These are phyloP conservation scores for Microthyrium microscopicum DNA, from an alignment of 2,329 filamentous ascomycete genomes.

Conservation along the genomic window DNA sequence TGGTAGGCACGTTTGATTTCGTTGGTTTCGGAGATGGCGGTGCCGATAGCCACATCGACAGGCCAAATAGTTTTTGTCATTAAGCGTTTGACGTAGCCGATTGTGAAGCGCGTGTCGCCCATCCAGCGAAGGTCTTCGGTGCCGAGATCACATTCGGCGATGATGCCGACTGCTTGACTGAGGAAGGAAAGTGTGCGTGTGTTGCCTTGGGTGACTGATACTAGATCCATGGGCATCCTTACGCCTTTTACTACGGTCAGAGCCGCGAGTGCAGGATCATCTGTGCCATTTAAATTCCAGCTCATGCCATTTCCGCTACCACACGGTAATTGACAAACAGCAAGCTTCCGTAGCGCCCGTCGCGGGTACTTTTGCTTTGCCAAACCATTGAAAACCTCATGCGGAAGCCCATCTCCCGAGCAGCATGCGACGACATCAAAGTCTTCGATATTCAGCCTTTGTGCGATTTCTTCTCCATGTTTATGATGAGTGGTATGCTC, in stretches of 20 bases:
- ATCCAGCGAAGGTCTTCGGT: slow-evolving; percentile 92
- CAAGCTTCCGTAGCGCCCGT: slow-evolving; percentile 56
- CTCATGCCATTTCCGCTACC: slow-evolving; percentile 91
- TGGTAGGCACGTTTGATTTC: slow-evolving; percentile 12
- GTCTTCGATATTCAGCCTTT: slow-evolving; percentile 57
- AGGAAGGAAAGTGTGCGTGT: slow-evolving; percentile 68
- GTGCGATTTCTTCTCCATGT: slow-evolving; percentile 62
- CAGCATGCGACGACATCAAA: slow-evolving; percentile 80
- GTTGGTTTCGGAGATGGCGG: slow-evolving; percentile 61
- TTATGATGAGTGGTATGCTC: slow-evolving; percentile 54
- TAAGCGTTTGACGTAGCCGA: slow-evolving; percentile 64
- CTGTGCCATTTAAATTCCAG: slow-evolving; percentile 72
- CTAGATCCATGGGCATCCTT: slow-evolving; percentile 67
- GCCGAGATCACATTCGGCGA: slow-evolving; percentile 77
- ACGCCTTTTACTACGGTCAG: slow-evolving; percentile 76
- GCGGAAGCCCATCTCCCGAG: slow-evolving; percentile 79
- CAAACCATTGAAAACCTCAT: slow-evolving; percentile 91
- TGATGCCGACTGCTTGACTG: slow-evolving; percentile 75
- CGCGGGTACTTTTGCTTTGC: slow-evolving; percentile 59
- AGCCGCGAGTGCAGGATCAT: slow-evolving; percentile 57
- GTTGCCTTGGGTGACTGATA: slow-evolving; percentile 63
- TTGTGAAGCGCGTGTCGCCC: slow-evolving; percentile 70
- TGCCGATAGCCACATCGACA: slow-evolving; percentile 72
- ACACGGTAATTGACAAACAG: slow-evolving; percentile 76
- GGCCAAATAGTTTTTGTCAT: slow-evolving; percentile 67